These are phyloP conservation scores for Fusarium musae DNA, from an alignment of 2,329 filamentous ascomycete genomes.

Conservation along the genomic window DNA sequence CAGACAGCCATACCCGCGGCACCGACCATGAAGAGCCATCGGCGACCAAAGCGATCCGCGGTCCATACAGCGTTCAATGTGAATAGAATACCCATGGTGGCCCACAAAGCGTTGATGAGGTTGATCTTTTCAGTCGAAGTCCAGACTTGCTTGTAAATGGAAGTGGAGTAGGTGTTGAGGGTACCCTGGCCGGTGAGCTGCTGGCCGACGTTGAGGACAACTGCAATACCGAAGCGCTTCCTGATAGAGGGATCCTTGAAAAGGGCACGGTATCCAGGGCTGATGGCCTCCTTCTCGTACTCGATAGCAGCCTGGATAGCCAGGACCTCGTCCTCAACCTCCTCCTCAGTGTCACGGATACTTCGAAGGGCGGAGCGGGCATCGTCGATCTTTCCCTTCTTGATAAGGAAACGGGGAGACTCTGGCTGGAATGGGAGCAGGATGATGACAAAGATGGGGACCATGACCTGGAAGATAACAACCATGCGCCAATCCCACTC, in stretches of 20 bases:
- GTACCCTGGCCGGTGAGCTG: conserved; percentile 79
- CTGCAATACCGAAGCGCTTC: conserved; percentile 72
- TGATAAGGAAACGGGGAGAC: conserved; percentile 75
- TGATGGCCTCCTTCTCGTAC: conserved; percentile 77
- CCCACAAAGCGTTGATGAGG: conserved; percentile 79
- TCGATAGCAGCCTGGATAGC: conserved; percentile 75
- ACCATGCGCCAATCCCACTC: conserved; percentile 81
- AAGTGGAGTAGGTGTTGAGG: conserved; percentile 78
- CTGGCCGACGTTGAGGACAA: conserved; percentile 76
- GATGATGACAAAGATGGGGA: conserved; percentile 69
- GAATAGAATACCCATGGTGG: conserved; percentile 77
- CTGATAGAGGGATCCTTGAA: conserved; percentile 77
- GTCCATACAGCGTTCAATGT: conserved; percentile 80
- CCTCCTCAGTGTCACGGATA: conserved; percentile 72
- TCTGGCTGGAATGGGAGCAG: conserved; percentile 75
- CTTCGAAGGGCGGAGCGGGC: conserved; percentile 66
- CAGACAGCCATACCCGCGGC: conserved; percentile 75
- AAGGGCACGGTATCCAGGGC: conserved; percentile 69
- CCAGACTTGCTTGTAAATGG: conserved; percentile 79
- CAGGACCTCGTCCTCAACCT: conserved; percentile 74
- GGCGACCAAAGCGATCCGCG: conserved; percentile 76
- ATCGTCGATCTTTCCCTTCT: conserved; percentile 68
- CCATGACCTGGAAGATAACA: conserved; percentile 77
- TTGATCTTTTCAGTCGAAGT: conserved; percentile 68
- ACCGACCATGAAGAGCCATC: conserved; percentile 75